A percentile compares a stretch with the other conserved stretches of the same genome.
These are phyloP conservation scores for Durusdinium trenchii DNA, from an alignment of 73 alveolate species.

Conservation along the genomic window DNA sequence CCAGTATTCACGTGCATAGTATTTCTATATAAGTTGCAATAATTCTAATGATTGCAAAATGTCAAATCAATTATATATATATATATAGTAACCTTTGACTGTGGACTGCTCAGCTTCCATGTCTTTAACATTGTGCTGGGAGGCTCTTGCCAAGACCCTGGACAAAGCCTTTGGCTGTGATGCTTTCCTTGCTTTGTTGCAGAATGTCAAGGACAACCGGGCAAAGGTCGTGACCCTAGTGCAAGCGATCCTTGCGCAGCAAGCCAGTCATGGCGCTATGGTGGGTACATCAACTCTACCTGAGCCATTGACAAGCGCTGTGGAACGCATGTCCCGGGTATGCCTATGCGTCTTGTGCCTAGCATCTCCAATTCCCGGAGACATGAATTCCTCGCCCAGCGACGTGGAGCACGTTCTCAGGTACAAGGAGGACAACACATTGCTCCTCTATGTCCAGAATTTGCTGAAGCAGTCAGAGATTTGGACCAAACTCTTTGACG, in stretches of 20 bases:
- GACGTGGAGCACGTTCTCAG: neutral
- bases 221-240: neutral
- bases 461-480: neutral
- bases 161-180: slow-evolving; percentile 1
- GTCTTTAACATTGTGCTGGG: neutral
- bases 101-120: neutral
- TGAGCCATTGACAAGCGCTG: neutral
- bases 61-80: too few relatives aligned
- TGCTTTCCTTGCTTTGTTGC: neutral
- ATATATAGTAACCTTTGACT: neutral
- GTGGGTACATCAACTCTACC: neutral
- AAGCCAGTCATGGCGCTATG: neutral
- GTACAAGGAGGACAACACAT: neutral
- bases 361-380: neutral
- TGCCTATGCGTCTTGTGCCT: neutral
- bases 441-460: neutral
- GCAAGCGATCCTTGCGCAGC: neutral
- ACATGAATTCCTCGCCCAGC: neutral
- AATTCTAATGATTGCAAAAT: neutral
- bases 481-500: neutral
- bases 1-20: too few relatives aligned
- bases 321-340: neutral
- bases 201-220: neutral
- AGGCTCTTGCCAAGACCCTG: neutral
- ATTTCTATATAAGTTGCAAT: too few relatives aligned